These are phyloP conservation scores for Hagleromyces aurorensis DNA, from an alignment of 805 yeast species.

Conservation along the genomic window DNA sequence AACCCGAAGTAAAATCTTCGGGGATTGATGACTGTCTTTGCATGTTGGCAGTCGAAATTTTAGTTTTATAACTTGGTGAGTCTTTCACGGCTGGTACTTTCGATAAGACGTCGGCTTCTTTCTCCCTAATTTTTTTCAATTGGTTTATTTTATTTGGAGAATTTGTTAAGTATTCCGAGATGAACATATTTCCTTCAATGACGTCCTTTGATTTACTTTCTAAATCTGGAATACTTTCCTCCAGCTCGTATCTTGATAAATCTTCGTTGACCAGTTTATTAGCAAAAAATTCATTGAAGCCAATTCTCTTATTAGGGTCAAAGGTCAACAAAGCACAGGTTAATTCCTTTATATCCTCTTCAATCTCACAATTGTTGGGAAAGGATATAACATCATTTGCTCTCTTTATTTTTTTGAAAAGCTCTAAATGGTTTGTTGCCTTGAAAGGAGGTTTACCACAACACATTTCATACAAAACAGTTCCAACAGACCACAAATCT, in stretches of 20 bases:
- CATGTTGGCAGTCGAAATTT: too few species aligned
- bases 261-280: constrained; percentile 57
- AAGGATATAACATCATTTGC: constrained; percentile 71
- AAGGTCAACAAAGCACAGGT: constrained; percentile 72
- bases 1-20: too few species aligned
- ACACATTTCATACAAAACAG: constrained; percentile 90
- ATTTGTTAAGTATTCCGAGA: constrained; percentile 64
- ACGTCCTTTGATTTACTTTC: constrained; percentile 54
- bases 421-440: constrained; percentile 88
- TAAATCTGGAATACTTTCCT: constrained; percentile 41
- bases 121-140: too few species aligned
- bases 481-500: constrained; percentile 97
- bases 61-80: too few species aligned
- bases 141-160: constrained; percentile 20
- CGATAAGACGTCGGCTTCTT: too few species aligned
- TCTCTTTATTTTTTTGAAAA: constrained; percentile 76
- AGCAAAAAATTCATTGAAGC: constrained; percentile 79
- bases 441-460: constrained; percentile 95
- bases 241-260: constrained; percentile 32
- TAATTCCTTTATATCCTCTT: constrained; percentile 58
- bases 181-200: constrained; percentile 67
- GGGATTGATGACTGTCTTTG: too few species aligned
- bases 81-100: too few species aligned
- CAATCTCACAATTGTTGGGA: constrained; percentile 58
- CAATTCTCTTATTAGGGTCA: constrained; percentile 81